Conservation (phyloP, 768 basidiomycete species). For the Melanogaster broomeanus region DNA sequence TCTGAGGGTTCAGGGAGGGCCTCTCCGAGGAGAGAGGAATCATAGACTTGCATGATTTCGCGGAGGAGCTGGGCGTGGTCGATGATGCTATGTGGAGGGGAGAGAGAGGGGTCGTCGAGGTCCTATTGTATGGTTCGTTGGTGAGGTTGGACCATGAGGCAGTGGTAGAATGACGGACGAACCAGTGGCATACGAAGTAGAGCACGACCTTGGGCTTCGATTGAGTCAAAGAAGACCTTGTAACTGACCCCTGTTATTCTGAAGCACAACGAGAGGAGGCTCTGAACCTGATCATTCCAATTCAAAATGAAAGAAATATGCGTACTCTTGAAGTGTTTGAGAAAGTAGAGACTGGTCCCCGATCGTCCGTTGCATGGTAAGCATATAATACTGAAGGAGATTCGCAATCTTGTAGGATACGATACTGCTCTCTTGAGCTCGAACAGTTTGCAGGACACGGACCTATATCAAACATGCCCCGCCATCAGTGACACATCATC, state of each 20-base stretch:
- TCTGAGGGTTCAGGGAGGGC: constrained; percentile 7
- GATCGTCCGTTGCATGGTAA: constrained; percentile 92
- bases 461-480: constrained; percentile 44
- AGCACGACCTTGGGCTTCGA: constrained; percentile 80
- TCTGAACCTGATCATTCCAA: neutral
- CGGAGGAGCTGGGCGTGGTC: constrained; percentile 84
- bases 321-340: constrained; percentile 77
- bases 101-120: constrained; percentile 65
- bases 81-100: constrained; percentile 76
- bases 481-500: neutral
- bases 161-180: constrained; percentile 15
- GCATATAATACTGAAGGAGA: constrained; percentile 89
- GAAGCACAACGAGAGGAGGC: neutral
- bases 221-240: constrained; percentile 84
- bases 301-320: neutral
- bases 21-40: constrained; percentile 78
- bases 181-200: constrained; percentile 57
- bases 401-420: constrained; percentile 92
- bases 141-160: neutral
- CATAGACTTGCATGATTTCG: constrained; percentile 88
- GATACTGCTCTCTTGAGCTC: constrained; percentile 92
- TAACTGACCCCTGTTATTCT: constrained; percentile 84
- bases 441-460: constrained; percentile 90
- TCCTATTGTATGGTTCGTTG: constrained; percentile 41
- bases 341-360: constrained; percentile 82